Percentiles rank a stretch among this genome's conserved stretches.
Conservation (phyloP, 352 stramenopile genomes). For the Phytophthora pluvialis region DNA sequence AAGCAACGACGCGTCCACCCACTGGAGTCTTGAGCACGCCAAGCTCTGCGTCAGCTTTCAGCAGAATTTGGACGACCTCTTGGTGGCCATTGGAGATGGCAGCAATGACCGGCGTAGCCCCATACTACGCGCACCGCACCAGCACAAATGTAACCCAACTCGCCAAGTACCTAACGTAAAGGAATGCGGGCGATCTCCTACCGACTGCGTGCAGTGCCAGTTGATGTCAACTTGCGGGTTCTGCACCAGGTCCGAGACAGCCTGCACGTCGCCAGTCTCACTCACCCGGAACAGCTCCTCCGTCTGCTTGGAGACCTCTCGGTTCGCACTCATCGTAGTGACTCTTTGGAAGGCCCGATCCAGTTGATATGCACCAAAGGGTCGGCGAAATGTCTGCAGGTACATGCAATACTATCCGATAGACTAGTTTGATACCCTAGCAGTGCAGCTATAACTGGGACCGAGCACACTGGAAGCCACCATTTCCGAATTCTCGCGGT, state of each 20-base stretch:
- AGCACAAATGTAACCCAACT: neutral
- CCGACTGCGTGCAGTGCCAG: constrained; percentile 74
- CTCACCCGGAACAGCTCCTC: constrained; percentile 66
- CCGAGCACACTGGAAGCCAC: neutral
- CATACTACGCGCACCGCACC: constrained; percentile 51
- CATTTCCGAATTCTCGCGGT: constrained; percentile 24
- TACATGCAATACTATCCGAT: neutral
- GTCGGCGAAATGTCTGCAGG: too few relatives aligned
- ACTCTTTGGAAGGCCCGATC: constrained; percentile 2
- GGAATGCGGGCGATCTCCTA: constrained; percentile 13
- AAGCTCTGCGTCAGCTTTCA: constrained; percentile 67
- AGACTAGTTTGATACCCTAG: too few relatives aligned
- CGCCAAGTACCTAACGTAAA: too few relatives aligned
- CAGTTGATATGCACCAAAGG: too few relatives aligned
- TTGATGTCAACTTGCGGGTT: constrained; percentile 66
- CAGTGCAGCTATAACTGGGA: neutral
- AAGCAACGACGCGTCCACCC: constrained; percentile 4
- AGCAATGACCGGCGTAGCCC: constrained; percentile 70
- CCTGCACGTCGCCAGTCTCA: constrained; percentile 54
- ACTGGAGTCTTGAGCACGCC: constrained; percentile 76
- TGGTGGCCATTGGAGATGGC: constrained; percentile 70
- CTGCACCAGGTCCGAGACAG: constrained; percentile 50
- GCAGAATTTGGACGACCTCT: constrained; percentile 58
- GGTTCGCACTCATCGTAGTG: constrained; percentile 68
- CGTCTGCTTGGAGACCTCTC: constrained; percentile 61